Conservation (phyloP, 2,329 filamentous ascomycete genomes). For the Cladosporium phlei region DNA sequence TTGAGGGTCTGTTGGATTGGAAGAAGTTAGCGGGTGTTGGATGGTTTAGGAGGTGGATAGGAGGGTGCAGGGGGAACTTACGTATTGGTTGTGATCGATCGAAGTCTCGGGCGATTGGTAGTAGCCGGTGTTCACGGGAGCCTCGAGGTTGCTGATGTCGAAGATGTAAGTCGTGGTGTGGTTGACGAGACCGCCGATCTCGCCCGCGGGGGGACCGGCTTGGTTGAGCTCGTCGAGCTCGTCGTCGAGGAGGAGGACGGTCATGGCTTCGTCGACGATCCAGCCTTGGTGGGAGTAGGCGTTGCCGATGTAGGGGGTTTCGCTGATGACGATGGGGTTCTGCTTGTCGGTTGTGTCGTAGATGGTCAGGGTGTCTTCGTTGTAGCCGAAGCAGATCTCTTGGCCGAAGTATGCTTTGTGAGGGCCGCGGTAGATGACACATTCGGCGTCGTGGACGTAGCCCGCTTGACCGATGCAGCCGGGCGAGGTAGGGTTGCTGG, state of each 20-base stretch:
- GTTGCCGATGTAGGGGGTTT: slow-evolving; percentile 49
- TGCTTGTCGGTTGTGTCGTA: slow-evolving; percentile 51
- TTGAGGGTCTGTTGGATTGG: slow-evolving; percentile 24
- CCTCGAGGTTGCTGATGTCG: slow-evolving; percentile 41
- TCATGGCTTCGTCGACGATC: slow-evolving; percentile 37
- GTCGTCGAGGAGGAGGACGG: slow-evolving; percentile 48
- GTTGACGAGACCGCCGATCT: slow-evolving; percentile 36
- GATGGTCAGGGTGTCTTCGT: slow-evolving; percentile 49
- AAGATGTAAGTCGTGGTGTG: slow-evolving; percentile 48
- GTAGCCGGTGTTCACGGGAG: slow-evolving; percentile 40
- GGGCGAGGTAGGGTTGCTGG: slow-evolving; percentile 49
- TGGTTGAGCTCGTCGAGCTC: slow-evolving; percentile 46
- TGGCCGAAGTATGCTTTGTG: slow-evolving; percentile 44
- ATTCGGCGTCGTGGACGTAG: slow-evolving; percentile 60
- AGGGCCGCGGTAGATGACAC: slow-evolving; percentile 52
- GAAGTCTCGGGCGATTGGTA: slow-evolving; percentile 39
- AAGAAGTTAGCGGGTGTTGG: no score
- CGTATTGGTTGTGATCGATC: slow-evolving; percentile 50
- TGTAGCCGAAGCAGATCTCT: slow-evolving; percentile 56
- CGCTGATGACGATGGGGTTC: slow-evolving; percentile 38
- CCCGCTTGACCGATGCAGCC: slow-evolving; percentile 54
- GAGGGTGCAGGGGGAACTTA: no score
- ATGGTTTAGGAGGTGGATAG: no score
- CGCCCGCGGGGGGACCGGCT: slow-evolving; percentile 28
- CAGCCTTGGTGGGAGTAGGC: slow-evolving; percentile 57